Evolutionary conservation across 2,329 filamentous ascomycete species (phyloP).

Genomic region (Fusarium redolens): DNA sequence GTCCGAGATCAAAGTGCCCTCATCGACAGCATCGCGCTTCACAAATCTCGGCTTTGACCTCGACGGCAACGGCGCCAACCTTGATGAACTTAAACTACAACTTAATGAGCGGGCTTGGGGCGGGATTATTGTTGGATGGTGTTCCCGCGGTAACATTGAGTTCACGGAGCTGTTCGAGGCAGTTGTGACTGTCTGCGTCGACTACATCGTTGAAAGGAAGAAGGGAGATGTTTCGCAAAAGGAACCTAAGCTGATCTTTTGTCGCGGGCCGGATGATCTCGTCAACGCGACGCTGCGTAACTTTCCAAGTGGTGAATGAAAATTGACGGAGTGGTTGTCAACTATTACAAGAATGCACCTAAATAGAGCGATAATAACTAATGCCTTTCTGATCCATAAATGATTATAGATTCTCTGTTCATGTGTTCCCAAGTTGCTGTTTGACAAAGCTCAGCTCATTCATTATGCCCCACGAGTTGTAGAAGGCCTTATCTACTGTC

Average conservation of each 20-base stretch:
- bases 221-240: not conserved
- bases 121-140: constrained; percentile 15
- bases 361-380: no score
- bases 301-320: not conserved
- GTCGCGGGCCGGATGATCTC: constrained; percentile 1
- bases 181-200: not conserved
- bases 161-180: constrained; percentile 21
- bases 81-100: not conserved
- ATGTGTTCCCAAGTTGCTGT: no score
- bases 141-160: not conserved
- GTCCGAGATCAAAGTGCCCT: not conserved
- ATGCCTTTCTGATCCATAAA: no score
- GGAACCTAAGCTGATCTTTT: constrained; percentile 24
- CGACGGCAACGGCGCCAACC: not conserved
- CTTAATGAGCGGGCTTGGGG: not conserved
- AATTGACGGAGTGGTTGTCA: no score
- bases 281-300: constrained; percentile 14
- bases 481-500: no score
- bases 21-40: not conserved
- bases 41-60: constrained; percentile 18
- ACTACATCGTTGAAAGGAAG: not conserved
- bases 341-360: no score
- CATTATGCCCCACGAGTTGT: no score
- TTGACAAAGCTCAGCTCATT: no score
- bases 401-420: no score